Percentiles rank a stretch among this genome's conserved stretches.
phyloP scores from a whole-genome alignment of 805 yeast species.

The Candida orba region DNA sequence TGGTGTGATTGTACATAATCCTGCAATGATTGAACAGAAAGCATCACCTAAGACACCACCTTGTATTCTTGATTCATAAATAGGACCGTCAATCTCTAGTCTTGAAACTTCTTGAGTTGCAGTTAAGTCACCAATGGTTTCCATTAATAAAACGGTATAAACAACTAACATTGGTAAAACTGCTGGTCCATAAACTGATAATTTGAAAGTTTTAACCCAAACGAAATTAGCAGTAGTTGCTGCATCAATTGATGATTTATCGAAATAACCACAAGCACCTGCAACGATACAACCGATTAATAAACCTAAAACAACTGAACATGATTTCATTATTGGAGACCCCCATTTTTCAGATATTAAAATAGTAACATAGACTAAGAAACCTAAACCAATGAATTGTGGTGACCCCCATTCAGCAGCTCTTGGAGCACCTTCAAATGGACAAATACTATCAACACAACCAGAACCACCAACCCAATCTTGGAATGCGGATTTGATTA shows the following conservation, averaged over 20 bases:
- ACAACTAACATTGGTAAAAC: conserved; percentile 82
- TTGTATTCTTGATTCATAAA: conserved; percentile 79
- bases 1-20: conserved; percentile 77
- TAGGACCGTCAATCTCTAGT: conserved; percentile 71
- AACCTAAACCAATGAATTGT: conserved; percentile 82
- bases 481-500: conserved; percentile 66
- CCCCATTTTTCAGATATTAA: conserved; percentile 81
- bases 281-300: conserved; percentile 87
- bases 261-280: conserved; percentile 84
- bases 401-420: conserved; percentile 79
- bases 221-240: conserved; percentile 84
- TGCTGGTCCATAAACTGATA: conserved; percentile 74
- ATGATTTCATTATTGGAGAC: conserved; percentile 88
- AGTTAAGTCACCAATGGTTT: conserved; percentile 89
- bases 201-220: conserved; percentile 81
- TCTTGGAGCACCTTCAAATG: conserved; percentile 45
- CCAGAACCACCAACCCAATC: conserved; percentile 89
- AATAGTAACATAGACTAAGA: conserved; percentile 69
- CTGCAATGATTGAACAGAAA: conserved; percentile 66
- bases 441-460: conserved; percentile 45
- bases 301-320: conserved; percentile 83
- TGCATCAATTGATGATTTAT: conserved; percentile 43
- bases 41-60: conserved; percentile 94
- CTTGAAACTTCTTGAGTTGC: conserved; percentile 91
- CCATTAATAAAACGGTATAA: conserved; percentile 77